Conservation (phyloP, 768 basidiomycete genomes). For the Russula ochroleuca region DNA sequence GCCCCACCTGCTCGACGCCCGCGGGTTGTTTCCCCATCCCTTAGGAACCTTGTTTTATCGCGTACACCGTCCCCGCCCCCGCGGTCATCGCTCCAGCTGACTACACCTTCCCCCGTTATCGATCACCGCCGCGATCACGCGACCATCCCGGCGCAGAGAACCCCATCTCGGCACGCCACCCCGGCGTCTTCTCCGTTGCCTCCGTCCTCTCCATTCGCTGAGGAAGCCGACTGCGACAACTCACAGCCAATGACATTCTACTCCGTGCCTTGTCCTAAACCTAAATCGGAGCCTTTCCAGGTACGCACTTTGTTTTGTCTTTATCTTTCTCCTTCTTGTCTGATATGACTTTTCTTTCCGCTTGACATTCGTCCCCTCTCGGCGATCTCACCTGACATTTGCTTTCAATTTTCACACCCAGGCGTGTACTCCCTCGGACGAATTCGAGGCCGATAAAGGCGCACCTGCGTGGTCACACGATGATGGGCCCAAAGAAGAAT, state of each 20-base stretch:
- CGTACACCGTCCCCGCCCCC: constrained; percentile 19
- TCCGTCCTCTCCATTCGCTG: constrained; percentile 26
- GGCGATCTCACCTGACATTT: constrained; percentile 6
- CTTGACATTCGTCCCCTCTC: background rate
- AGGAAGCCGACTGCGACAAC: constrained; percentile 13
- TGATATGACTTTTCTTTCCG: background rate
- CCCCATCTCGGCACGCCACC: constrained; percentile 4
- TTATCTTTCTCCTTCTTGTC: background rate
- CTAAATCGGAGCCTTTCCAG: constrained; percentile 2
- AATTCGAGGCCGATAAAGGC: background rate
- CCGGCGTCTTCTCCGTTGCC: constrained; percentile 24
- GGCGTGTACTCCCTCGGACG: background rate
- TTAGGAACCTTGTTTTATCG: constrained; percentile 18
- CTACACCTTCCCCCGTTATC: constrained; percentile 6
- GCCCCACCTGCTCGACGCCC: constrained; percentile 5
- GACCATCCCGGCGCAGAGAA: background rate
- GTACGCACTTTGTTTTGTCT: constrained; percentile 3
- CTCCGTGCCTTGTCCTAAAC: constrained; percentile 7
- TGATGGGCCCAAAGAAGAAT: constrained; percentile 1
- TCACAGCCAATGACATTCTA: background rate
- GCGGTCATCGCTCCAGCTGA: constrained; percentile 4
- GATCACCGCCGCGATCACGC: constrained; percentile 8
- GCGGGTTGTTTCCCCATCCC: constrained; percentile 17
- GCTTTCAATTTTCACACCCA: background rate
- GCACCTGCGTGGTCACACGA: constrained; percentile 9